Evolutionary conservation across 2,329 filamentous ascomycete genomes (phyloP), one percentile per base, ranked within the genome.

Genomic region (Clarireedia monteithiana): DNA sequence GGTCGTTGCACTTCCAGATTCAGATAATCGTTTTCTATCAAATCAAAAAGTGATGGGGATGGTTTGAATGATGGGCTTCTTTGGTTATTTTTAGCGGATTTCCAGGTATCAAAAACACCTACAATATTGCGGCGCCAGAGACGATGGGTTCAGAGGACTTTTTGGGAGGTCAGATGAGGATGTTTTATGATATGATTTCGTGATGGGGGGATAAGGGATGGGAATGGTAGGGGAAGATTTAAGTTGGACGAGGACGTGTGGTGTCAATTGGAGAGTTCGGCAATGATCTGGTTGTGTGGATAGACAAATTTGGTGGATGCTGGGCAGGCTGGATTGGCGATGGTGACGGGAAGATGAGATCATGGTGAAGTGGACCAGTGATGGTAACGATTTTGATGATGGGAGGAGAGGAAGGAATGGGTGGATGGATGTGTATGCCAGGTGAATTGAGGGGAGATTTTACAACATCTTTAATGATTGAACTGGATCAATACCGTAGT

Each of bases 1-100:
- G 94, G 94, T 63, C 85, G 92, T 62, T 97, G 92, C 81, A 86
- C 91, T 61, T 89, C 92, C 58, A 83, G 91, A 70, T 97, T 97
- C 79, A 78, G 82, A 72, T 86, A 59, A 63, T 57, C 9, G n/a
- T 24, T 50, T 17, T 23, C 24, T 20, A 17, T 10, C 50, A 48
- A 50, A 50, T n/a, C 38, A n/a, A 57, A 60, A 59, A 53, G 56
- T 44, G 27, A 49, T 23, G 24, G 47, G 34, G 58, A 56, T 49
- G 55, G 49, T 56, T 50, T 58, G 53, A 53, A 65, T 60, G 30
- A 34, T 12, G 59, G 64, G 61, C 62, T 62, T 64, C 60, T 51
- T 58, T 56, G 45, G 51, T 56, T 50, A n/a, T 47, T 48, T 47
- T 42, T 50, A 50, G 53, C 52, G 52, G 30, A 34, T 42, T 49